phyloP scores from a whole-genome alignment of 169 alveolate species.

The Plasmodium gallinaceum region DNA sequence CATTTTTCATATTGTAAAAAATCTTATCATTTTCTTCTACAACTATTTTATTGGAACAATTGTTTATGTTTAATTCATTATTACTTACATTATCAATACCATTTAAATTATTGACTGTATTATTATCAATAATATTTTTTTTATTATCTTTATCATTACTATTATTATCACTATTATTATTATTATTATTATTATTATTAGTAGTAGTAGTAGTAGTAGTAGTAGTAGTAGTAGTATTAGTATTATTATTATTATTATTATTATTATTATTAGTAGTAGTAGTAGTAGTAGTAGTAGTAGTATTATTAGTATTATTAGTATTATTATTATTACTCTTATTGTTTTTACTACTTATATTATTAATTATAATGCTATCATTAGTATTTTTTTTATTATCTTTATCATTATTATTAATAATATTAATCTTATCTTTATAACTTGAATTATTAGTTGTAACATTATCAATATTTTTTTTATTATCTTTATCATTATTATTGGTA shows the following conservation, averaged over 20 bases:
- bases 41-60: background rate
- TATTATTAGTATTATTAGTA: background rate
- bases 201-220: background rate
- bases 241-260: background rate
- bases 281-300: background rate
- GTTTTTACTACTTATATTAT: background rate
- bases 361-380: slow-evolving; percentile 4
- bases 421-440: slow-evolving; percentile 1
- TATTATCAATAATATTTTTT: slow-evolving; percentile 1
- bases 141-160: background rate
- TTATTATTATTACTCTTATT: slow-evolving; percentile 1
- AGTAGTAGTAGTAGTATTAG: background rate
- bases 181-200: background rate
- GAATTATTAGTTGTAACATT: background rate
- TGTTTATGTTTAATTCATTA: background rate
- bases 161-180: background rate
- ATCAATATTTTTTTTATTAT: slow-evolving; percentile 8
- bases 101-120: background rate
- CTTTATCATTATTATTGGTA: background rate
- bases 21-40: background rate
- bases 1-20: background rate
- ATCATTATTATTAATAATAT: slow-evolving; percentile 9
- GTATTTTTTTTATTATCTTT: slow-evolving; percentile 18
- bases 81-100: background rate
- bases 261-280: background rate